Conservation (phyloP, 768 basidiomycete species). For the Tylopilus sp. region DNA sequence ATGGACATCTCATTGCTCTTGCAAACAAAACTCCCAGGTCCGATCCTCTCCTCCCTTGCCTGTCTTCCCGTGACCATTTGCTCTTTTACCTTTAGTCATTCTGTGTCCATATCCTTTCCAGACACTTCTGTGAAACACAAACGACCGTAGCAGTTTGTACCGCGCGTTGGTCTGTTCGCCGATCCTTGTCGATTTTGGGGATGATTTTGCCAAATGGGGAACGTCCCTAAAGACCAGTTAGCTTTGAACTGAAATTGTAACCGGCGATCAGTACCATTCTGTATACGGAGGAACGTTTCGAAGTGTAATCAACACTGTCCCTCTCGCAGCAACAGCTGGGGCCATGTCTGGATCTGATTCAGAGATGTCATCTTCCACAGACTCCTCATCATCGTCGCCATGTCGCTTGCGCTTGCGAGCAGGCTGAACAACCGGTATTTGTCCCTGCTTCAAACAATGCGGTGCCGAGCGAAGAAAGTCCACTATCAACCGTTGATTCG, state of each 20-base stretch:
- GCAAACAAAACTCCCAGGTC: slow-evolving; percentile 83
- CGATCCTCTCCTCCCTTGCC: slow-evolving; percentile 76
- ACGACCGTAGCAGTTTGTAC: slow-evolving; percentile 75
- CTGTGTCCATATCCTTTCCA: slow-evolving; percentile 91
- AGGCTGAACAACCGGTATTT: slow-evolving; percentile 41
- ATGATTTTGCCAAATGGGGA: slow-evolving; percentile 69
- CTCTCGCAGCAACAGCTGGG: slow-evolving; percentile 36
- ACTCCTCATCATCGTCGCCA: slow-evolving; percentile 45
- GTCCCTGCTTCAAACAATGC: slow-evolving; percentile 54
- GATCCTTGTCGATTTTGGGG: slow-evolving; percentile 49
- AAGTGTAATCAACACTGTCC: slow-evolving; percentile 82
- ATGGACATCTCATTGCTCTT: slow-evolving; percentile 12
- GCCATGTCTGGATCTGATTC: slow-evolving; percentile 14
- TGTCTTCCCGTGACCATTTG: slow-evolving; percentile 58
- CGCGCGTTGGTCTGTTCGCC: slow-evolving; percentile 55
- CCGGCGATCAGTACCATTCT: slow-evolving; percentile 64
- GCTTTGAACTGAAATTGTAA: no score
- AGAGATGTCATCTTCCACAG: slow-evolving; percentile 16
- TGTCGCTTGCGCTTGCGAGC: slow-evolving; percentile 44
- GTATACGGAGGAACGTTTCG: slow-evolving; percentile 87
- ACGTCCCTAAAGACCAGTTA: slow-evolving; percentile 54
- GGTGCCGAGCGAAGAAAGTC: slow-evolving; percentile 77
- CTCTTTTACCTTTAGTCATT: slow-evolving; percentile 90
- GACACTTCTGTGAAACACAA: slow-evolving; percentile 60
- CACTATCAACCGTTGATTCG: slow-evolving; percentile 82